Conservation (phyloP, 805 yeast species). For the Metschnikowia chrysomelidarum region DNA sequence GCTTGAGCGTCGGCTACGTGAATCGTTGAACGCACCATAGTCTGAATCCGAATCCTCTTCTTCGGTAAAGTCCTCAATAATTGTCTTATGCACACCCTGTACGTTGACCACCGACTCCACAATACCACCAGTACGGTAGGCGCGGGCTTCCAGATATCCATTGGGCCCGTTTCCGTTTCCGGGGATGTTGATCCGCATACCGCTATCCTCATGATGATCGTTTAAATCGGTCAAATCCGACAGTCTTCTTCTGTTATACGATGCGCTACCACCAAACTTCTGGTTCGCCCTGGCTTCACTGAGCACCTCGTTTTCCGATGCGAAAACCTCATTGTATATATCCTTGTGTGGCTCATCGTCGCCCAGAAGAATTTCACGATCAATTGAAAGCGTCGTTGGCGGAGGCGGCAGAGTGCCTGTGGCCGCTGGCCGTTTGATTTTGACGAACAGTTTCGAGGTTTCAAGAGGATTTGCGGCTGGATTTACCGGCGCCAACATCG, state of each 20-base stretch:
- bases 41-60: conserved; percentile 34
- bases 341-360: conserved; percentile 9
- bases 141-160: conserved; percentile 31
- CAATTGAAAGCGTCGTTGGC: conserved; percentile 12
- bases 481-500: conserved; percentile 34
- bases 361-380: conserved; percentile 16
- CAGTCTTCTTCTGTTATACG: conserved; percentile 12
- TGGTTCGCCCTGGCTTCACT: conserved; percentile 22
- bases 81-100: conserved; percentile 81
- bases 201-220: conserved; percentile 1
- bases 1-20: conserved; percentile 9
- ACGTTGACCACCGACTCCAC: conserved; percentile 81
- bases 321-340: conserved; percentile 37
- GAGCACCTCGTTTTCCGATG: conserved; percentile 46
- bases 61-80: conserved; percentile 64
- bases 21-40: conserved; percentile 11
- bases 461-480: conserved; percentile 69
- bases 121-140: conserved; percentile 58
- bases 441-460: conserved; percentile 62
- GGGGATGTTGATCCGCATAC: conserved; percentile 6
- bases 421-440: conserved; percentile 57
- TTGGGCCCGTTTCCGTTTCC: conserved; percentile 5
- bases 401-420: conserved; percentile 4
- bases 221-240: conserved; percentile 13
- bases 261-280: not conserved